Conservation (phyloP, 23 red algal genomes). For the Agarophyton chilense region DNA sequence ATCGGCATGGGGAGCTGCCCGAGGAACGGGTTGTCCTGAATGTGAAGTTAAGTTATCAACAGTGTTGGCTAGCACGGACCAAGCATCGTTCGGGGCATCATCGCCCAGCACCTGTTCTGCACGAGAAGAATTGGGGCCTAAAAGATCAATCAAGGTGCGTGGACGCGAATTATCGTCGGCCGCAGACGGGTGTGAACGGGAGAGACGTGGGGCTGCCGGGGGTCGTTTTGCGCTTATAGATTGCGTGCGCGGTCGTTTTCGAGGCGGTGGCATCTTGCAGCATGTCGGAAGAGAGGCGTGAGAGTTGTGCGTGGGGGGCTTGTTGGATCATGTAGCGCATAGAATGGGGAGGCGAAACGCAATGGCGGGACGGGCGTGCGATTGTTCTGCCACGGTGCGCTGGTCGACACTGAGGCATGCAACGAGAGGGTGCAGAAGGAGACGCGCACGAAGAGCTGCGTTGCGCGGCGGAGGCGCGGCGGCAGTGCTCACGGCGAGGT, state of each 20-base stretch:
- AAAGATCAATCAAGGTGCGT: slow-evolving; percentile 43
- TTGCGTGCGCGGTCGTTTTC: slow-evolving; percentile 62
- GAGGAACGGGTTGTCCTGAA: slow-evolving; percentile 1
- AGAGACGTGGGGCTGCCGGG: background rate
- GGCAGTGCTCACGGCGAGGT: no score
- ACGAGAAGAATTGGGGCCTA: slow-evolving; percentile 28
- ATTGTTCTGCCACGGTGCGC: no score
- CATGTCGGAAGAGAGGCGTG: background rate
- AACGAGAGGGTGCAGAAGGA: no score
- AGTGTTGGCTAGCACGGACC: slow-evolving; percentile 51
- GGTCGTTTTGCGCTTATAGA: slow-evolving; percentile 19
- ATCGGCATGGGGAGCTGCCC: background rate
- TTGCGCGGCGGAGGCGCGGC: no score
- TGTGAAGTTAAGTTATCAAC: slow-evolving; percentile 38
- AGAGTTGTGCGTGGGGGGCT: background rate
- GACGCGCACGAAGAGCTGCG: no score
- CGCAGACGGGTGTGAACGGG: slow-evolving; percentile 4
- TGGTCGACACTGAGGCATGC: no score
- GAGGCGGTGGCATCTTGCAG: slow-evolving; percentile 16
- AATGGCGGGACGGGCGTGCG: no score
- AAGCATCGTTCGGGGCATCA: slow-evolving; percentile 45
- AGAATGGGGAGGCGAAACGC: background rate
- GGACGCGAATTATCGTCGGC: slow-evolving; percentile 11
- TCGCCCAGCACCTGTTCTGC: slow-evolving; percentile 56
- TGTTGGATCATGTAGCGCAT: background rate